Evolutionary conservation across 352 stramenopile species (phyloP).

Genomic region (Globisporangium okanoganense): DNA sequence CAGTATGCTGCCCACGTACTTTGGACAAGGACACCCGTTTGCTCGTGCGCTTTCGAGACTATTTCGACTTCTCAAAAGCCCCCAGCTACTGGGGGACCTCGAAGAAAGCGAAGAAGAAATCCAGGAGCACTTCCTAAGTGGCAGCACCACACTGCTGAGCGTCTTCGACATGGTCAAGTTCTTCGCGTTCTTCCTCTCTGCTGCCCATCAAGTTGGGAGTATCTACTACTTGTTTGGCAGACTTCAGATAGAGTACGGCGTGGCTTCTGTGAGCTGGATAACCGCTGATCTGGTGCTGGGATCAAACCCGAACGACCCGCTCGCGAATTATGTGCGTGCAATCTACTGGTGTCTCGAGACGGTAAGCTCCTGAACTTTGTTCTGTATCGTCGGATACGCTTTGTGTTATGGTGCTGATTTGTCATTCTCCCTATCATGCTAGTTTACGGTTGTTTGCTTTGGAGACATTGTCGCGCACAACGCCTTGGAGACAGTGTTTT

Average conservation of each 20-base stretch:
- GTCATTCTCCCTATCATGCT: background rate
- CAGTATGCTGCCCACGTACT: background rate
- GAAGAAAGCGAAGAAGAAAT: slow-evolving; percentile 4
- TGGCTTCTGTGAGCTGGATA: background rate
- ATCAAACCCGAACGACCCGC: background rate
- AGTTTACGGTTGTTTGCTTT: slow-evolving; percentile 30
- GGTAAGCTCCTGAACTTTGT: slow-evolving; percentile 4
- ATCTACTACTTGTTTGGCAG: background rate
- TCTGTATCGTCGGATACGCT: background rate
- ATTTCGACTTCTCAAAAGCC: background rate
- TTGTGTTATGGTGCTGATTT: background rate
- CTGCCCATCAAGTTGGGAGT: background rate
- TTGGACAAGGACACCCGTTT: background rate
- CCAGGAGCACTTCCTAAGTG: slow-evolving; percentile 1
- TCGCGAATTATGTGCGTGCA: slow-evolving; percentile 16
- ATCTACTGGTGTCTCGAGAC: slow-evolving; percentile 27
- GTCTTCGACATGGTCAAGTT: slow-evolving; percentile 1
- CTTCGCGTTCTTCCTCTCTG: background rate
- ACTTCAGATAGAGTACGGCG: background rate
- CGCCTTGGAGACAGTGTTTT: slow-evolving; percentile 17
- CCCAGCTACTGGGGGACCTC: background rate
- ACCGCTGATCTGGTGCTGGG: background rate
- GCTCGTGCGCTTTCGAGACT: background rate
- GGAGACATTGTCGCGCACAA: slow-evolving; percentile 20
- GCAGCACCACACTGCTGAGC: background rate